Evolutionary conservation across 805 yeast species (phyloP), one percentile per base, ranked within the genome.

Genomic region (Saccharomycopsis fibuligera): DNA sequence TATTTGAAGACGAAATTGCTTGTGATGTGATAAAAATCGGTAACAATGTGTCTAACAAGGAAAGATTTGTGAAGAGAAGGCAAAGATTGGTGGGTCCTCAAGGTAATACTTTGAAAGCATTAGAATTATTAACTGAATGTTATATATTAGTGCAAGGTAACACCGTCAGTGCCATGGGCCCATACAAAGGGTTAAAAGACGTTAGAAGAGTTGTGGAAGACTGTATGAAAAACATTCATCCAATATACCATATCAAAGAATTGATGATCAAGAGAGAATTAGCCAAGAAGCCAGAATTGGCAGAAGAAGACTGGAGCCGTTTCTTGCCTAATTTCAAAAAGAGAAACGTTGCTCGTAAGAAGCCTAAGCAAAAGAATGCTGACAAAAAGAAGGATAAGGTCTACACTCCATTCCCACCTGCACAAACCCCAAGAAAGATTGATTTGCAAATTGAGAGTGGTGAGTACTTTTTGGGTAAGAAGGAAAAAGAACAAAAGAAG

Each of bases 351-450:
- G 95, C 95, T 33, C 82, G 99, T 62, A 86, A 86, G 83, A 83
- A 83, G 74, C 86, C 93, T 53, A 79, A 77, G 65, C 70, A 67
- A 49, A 68, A 66, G 57, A 67, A 66, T 60, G 62, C 60, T 44
- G 68, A 67, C 47, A 75, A 78, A 73, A 76, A 67, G 54, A 74
- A 75, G 75, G 50, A 45, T 19, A 90, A 83, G 68, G 82, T 79
- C 3, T 91, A 91, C 78, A 93, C 99, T 30, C 98, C 99, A 63
- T 93, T 93, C 89, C 99, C 99, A 70, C 98, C 99, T 59, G 86
- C 87, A 45, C 99, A 87, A 69, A 78, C 80, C 57, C 99, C 98
- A 62, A 84, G 98, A 74, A 90, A 93, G 86, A 74, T 93, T 67
- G 99, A 93, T 78, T 72, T 90, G 64, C 95, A 89, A 71, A 89